Base-by-base conservation (phyloP, 129 eudicot species). In the Artemisia tridentata region DNA sequence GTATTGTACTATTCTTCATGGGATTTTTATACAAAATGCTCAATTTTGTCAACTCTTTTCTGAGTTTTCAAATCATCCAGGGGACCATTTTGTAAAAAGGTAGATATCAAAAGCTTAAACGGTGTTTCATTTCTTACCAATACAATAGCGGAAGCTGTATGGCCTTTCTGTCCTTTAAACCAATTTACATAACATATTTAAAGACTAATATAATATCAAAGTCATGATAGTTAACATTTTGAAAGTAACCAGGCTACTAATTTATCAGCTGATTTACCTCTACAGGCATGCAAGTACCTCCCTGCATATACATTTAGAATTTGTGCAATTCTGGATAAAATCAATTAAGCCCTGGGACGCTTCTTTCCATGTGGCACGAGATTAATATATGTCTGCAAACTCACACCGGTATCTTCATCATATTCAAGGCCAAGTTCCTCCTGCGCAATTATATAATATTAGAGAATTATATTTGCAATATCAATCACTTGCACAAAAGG, bases 341-440 rank as follows among this genome's bases (percentile, higher is more conserved):
- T 25, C 51, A 63, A 80, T 64, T 71, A 66, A 58, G 81, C 82
- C 77, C 96, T 79, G 7, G 83, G 78, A 52, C 91, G 87, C 76
- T 88, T 88, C 63, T 52, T 84, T 52, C 95, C 86, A 52, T 72
- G 88, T 59, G 83, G 96, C 80, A 82, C 11, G 49, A 86, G 74
- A 59, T 83, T 95, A 56, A 72, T 56, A 63, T 73, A 92, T 14
- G 91, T 72, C 88, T 92, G 98, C 91, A 92, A 86, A 76, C 84
- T 88, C 75, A 92, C 86, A 46, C 89, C 98, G 68, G 80, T 84
- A 84, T 88, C 98, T 81, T 92, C 98, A 80, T 92, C 98, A 31
- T 86, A 86, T 68, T 92, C 98, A 57, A 92, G 16, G 14, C 98
- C 95, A 74, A 92, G 98, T 78, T 92, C 98, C 76, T 88, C 95